phyloP scores from a whole-genome alignment of 345 rosid species.

The Sonneratia caseolaris region DNA sequence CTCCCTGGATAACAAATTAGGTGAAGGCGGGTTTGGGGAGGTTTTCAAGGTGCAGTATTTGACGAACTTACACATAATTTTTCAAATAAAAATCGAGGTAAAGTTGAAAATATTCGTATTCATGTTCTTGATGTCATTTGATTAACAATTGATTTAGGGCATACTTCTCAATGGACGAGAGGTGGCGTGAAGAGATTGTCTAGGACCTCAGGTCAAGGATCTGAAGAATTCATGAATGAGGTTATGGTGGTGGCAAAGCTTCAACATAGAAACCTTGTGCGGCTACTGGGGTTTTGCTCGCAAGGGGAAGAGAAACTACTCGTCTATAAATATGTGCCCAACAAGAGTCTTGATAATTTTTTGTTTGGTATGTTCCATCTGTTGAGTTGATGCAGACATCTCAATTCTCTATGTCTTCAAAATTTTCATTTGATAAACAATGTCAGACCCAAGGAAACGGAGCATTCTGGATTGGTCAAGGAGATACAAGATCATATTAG shows the following conservation, averaged over 20 bases:
- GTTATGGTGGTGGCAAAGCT: constrained; percentile 25
- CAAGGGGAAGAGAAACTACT: constrained; percentile 16
- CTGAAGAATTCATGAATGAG: constrained; percentile 27
- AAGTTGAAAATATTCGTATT: neutral
- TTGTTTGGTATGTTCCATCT: constrained; percentile 10
- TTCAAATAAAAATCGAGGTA: no score
- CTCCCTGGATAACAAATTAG: constrained; percentile 40
- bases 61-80: no score
- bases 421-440: neutral
- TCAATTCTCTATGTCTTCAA: neutral
- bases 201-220: constrained; percentile 19
- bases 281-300: constrained; percentile 23
- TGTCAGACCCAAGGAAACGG: constrained; percentile 1
- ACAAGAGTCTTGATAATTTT: constrained; percentile 23
- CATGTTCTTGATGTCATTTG: neutral
- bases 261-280: constrained; percentile 30
- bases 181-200: constrained; percentile 30
- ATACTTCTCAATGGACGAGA: constrained; percentile 11
- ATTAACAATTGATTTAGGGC: neutral
- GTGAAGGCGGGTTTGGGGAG: constrained; percentile 66
- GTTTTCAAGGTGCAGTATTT: constrained; percentile 39
- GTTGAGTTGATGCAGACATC: neutral
- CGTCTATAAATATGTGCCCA: constrained; percentile 23
- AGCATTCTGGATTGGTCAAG: constrained; percentile 10
- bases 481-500: constrained; percentile 13